phyloP scores from a whole-genome alignment of 495 filamentous ascomycete species.

The Penicillium goetzii region DNA sequence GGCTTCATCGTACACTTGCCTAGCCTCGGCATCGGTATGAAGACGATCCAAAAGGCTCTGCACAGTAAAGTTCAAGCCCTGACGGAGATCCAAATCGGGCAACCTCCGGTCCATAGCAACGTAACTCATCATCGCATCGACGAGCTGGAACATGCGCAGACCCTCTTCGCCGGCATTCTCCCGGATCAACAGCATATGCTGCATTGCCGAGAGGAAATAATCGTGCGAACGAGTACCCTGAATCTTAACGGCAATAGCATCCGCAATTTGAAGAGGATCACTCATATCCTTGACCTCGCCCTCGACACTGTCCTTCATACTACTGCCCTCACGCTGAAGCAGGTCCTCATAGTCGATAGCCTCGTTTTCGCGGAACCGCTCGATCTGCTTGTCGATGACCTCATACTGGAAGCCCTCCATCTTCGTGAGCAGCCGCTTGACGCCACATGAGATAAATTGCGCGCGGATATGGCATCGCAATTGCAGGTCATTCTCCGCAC shows the following conservation, averaged over 20 bases:
- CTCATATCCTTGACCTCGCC: constrained; percentile 92
- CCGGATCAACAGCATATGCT: constrained; percentile 91
- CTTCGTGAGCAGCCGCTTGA: constrained; percentile 91
- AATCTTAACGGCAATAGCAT: constrained; percentile 88
- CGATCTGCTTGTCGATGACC: constrained; percentile 96
- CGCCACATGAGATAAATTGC: constrained; percentile 93
- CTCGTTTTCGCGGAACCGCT: constrained; percentile 90
- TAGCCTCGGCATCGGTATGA: constrained; percentile 93
- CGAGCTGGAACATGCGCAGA: constrained; percentile 94
- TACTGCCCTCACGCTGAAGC: constrained; percentile 86
- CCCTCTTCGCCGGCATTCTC: constrained; percentile 93
- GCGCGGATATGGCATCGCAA: constrained; percentile 91
- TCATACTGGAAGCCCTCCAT: constrained; percentile 99
- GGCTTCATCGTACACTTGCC: constrained; percentile 88
- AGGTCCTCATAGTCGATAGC: constrained; percentile 98
- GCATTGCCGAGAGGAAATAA: constrained; percentile 93
- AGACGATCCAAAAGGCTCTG: constrained; percentile 92
- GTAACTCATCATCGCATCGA: constrained; percentile 97
- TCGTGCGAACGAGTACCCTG: constrained; percentile 84
- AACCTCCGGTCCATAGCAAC: constrained; percentile 97
- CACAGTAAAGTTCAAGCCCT: constrained; percentile 95
- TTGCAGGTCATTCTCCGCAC: constrained; percentile 84
- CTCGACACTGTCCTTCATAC: constrained; percentile 86
- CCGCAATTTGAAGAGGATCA: constrained; percentile 89
- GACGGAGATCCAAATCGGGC: constrained; percentile 96